Percentiles rank a stretch among this genome's conserved stretches.
Conservation (phyloP, 2,329 filamentous ascomycete species). For the Diplodia seriata region DNA sequence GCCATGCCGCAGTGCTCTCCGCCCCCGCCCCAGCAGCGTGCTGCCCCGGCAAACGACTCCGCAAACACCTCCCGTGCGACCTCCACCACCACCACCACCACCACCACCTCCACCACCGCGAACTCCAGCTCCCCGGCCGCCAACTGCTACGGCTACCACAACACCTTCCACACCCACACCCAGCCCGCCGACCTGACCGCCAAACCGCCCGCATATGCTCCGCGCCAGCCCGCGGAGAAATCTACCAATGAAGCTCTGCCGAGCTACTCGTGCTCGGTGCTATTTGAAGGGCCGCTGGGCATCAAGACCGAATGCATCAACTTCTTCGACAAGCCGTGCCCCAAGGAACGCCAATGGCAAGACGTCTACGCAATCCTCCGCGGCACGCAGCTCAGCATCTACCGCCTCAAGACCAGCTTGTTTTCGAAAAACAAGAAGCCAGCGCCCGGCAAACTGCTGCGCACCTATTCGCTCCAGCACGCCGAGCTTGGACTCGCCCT, state of each 20-base stretch:
- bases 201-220: slow-evolving; percentile 44
- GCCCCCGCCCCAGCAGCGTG: slow-evolving; percentile 4
- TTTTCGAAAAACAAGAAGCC: slow-evolving; percentile 48
- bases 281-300: slow-evolving; percentile 47
- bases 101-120: slow-evolving; percentile 52
- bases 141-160: slow-evolving; percentile 49
- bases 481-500: slow-evolving; percentile 77
- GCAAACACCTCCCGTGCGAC: not conserved
- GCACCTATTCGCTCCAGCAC: slow-evolving; percentile 74
- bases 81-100: slow-evolving; percentile 35
- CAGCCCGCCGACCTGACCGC: slow-evolving; percentile 38
- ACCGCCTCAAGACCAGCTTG: slow-evolving; percentile 62
- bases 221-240: slow-evolving; percentile 33
- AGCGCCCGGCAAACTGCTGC: slow-evolving; percentile 65
- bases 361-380: slow-evolving; percentile 68
- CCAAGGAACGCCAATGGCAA: slow-evolving; percentile 69
- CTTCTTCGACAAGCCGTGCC: slow-evolving; percentile 62
- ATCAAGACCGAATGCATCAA: slow-evolving; percentile 72
- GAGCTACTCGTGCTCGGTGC: slow-evolving; percentile 47
- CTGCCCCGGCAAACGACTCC: slow-evolving; percentile 13
- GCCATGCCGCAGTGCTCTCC: not conserved
- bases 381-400: slow-evolving; percentile 71
- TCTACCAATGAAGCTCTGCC: slow-evolving; percentile 38
- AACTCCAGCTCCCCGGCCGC: slow-evolving; percentile 32
- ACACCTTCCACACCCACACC: slow-evolving; percentile 51